Base-by-base conservation (phyloP, 148 eudicot species). In the Hydrangea macrophylla region DNA sequence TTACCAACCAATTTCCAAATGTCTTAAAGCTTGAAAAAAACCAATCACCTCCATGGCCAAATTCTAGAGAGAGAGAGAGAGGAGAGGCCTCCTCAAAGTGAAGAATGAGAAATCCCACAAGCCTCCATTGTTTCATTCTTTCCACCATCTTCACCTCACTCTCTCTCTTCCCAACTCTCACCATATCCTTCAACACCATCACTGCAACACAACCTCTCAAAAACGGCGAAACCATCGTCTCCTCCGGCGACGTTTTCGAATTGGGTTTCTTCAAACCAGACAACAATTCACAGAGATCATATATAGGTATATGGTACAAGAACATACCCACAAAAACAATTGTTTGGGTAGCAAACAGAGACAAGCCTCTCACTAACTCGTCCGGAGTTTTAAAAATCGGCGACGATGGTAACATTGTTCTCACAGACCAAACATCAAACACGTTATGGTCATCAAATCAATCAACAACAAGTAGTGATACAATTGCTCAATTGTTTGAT, bases 331-430 rank as follows among this genome's bases (percentile, higher is more conserved):
- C 15, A 2, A 50, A 25, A 67, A 73, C 78, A 35, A 10, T 72
- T 26, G 88, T 81, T 1, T 84, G 84, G 88, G 84, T 84, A 5
- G 84, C 85, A 1, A 84, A 84, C 69, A 64, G 85, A 58, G 79
- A 84, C 44, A 24, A 48, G n/a, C 88, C 88, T 5, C 24, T 84
- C 30, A 9, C 12, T 11, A 68, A 62, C 36, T 69, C 80, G 5
- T 45, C 78, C 3, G 75, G 73, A 5, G 51, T 31, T 22, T 55
- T 89, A 5, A 74, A 60, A 20, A 63, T 91, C 48, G 36, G n/a
- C 50, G 65, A 74, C 35, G 72, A 67, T 11, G 78, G 79, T 1
- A 78, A 75, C 51, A 6, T 80, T 1, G 45, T 70, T 7, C 48
- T 91, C 20, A 6, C 20, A 8, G 70, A 74, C 1, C 55, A 51